Conservation (phyloP, 2,329 filamentous ascomycete species). For the Zymoseptoria crescenta region DNA sequence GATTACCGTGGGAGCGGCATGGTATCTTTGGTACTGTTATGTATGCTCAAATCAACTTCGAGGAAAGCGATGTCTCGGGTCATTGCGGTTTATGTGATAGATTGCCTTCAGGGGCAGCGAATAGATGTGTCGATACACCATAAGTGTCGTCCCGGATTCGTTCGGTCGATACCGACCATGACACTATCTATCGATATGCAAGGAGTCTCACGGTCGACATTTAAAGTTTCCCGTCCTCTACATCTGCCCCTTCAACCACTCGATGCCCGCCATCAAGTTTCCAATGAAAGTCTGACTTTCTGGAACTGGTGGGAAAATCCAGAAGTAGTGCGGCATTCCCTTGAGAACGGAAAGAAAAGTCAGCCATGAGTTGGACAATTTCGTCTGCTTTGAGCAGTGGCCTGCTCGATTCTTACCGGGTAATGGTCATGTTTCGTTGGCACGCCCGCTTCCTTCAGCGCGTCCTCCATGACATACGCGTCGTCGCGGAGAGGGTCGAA, state of each 20-base stretch:
- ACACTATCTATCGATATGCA: too few relatives aligned
- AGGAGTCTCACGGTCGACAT: too few relatives aligned
- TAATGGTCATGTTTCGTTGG: conserved; percentile 38
- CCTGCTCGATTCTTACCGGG: not conserved
- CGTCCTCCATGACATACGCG: conserved; percentile 43
- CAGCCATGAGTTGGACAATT: not conserved
- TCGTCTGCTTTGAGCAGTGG: too few relatives aligned
- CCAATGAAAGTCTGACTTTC: conserved; percentile 13
- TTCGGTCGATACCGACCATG: too few relatives aligned
- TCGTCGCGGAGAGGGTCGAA: conserved; percentile 46
- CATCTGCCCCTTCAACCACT: conserved; percentile 10
- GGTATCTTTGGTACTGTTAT: too few relatives aligned
- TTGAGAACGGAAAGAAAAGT: not conserved
- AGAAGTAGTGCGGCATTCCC: conserved; percentile 37
- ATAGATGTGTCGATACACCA: too few relatives aligned
- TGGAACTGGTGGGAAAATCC: conserved; percentile 19
- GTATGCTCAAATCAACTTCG: too few relatives aligned
- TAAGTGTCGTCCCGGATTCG: too few relatives aligned
- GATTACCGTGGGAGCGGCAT: not conserved
- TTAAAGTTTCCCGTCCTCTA: not conserved
- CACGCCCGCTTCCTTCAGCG: conserved; percentile 39
- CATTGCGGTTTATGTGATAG: too few relatives aligned
- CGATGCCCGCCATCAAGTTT: conserved; percentile 15
- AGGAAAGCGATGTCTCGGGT: too few relatives aligned
- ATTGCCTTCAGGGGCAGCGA: too few relatives aligned